These are phyloP conservation scores for Fonsecaea multimorphosa DNA, from an alignment of 2,329 filamentous ascomycete genomes.

Conservation along the genomic window DNA sequence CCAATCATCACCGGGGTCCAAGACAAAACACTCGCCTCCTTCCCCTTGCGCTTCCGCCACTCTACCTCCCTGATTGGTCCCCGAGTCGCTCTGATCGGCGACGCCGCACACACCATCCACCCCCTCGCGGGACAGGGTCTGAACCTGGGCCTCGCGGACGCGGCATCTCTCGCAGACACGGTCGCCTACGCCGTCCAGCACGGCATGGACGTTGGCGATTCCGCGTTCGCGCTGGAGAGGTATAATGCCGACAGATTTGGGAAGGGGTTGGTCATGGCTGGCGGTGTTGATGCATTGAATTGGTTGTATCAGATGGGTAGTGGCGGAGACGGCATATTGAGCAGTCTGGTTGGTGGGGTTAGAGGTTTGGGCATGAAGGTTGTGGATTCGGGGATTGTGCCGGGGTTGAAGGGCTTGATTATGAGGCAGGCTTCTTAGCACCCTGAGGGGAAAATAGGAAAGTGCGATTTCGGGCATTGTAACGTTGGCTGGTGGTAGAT, in stretches of 20 bases:
- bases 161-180: conserved; percentile 74
- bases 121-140: conserved; percentile 93
- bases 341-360: conserved; percentile 23
- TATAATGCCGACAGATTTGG: conserved; percentile 84
- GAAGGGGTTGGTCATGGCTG: conserved; percentile 43
- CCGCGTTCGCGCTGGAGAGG: conserved; percentile 74
- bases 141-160: conserved; percentile 90
- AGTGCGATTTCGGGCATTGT: too few relatives aligned
- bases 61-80: conserved; percentile 92
- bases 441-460: neutral
- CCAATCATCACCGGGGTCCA: conserved; percentile 74
- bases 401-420: conserved; percentile 36
- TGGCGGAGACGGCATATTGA: conserved; percentile 30
- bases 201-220: conserved; percentile 87
- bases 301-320: conserved; percentile 37
- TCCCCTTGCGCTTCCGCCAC: conserved; percentile 88
- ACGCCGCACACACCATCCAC: conserved; percentile 94
- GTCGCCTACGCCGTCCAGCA: conserved; percentile 79
- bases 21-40: conserved; percentile 79
- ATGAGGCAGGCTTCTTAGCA: conserved; percentile 36
- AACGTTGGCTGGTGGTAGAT: too few relatives aligned
- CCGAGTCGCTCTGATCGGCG: conserved; percentile 88
- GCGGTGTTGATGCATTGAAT: conserved; percentile 37
- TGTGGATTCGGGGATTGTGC: conserved; percentile 27
- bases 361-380: conserved; percentile 38